These are phyloP conservation scores for Euphorbia lathyris DNA, from an alignment of 345 rosid species.

Conservation along the genomic window DNA sequence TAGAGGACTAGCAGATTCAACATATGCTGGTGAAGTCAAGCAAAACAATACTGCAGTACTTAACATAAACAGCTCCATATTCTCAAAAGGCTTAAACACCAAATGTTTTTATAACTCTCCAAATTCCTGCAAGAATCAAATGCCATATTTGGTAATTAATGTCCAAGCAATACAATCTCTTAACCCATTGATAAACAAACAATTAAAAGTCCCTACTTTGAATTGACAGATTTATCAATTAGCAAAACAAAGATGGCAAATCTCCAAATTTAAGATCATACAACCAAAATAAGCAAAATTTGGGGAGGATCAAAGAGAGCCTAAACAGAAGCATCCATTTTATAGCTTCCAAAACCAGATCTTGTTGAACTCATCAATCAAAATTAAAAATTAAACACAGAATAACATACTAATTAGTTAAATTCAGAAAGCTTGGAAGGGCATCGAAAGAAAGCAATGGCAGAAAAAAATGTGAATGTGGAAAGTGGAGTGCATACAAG, in stretches of 20 bases:
- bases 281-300: neutral
- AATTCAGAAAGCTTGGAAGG: neutral
- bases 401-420: neutral
- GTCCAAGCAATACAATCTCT: too few relatives aligned
- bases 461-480: neutral
- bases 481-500: neutral
- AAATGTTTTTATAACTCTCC: slow-evolving; percentile 14
- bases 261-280: neutral
- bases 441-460: slow-evolving; percentile 3
- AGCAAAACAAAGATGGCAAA: slow-evolving; percentile 1
- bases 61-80: slow-evolving; percentile 39
- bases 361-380: slow-evolving; percentile 18
- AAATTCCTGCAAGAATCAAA: slow-evolving; percentile 37
- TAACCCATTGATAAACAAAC: too few relatives aligned
- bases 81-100: slow-evolving; percentile 19
- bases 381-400: neutral
- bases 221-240: neutral
- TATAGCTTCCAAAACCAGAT: too few relatives aligned
- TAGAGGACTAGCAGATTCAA: slow-evolving; percentile 58
- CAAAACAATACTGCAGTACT: slow-evolving; percentile 31
- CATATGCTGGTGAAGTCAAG: slow-evolving; percentile 38
- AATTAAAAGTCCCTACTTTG: neutral
- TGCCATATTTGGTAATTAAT: too few relatives aligned
- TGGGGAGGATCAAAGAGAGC: neutral
- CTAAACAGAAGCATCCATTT: slow-evolving; percentile 7